A percentile compares a stretch with the other conserved stretches of the same genome.
Evolutionary conservation across 176 grass and related monocot genomes (phyloP).

Genomic region (Musa acuminata): DNA sequence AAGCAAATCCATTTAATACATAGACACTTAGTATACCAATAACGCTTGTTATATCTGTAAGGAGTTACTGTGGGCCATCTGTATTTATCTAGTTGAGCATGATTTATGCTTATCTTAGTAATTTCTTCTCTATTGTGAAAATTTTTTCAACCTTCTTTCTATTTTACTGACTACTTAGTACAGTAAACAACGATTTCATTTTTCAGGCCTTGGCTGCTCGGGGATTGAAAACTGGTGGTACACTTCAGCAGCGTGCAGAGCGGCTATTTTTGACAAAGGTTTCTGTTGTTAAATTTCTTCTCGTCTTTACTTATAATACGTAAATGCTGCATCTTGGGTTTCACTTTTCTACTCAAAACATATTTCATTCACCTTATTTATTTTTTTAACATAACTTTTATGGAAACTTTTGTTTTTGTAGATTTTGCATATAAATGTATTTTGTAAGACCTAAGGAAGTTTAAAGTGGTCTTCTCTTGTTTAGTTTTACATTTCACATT

Average conservation of each 20-base stretch:
- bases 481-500: too few species aligned
- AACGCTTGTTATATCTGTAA: too few species aligned
- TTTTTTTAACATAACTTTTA: too few species aligned
- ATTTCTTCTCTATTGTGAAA: background rate
- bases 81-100: background rate
- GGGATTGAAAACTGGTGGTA: constrained; percentile 78
- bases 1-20: too few species aligned
- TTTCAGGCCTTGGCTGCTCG: constrained; percentile 72
- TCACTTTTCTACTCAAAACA: background rate
- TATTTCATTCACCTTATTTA: too few species aligned
- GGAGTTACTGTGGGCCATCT: too few species aligned
- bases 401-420: too few species aligned
- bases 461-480: too few species aligned
- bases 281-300: constrained; percentile 6
- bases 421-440: too few species aligned
- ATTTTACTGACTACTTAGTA: background rate
- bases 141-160: background rate
- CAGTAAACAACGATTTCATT: background rate
- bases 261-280: constrained; percentile 88
- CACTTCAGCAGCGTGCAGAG: constrained; percentile 73
- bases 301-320: background rate
- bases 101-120: background rate
- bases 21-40: too few species aligned
- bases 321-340: background rate
- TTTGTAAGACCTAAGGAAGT: too few species aligned